phyloP scores from a whole-genome alignment of 768 basidiomycete species.

The Plicaturopsis crispa region DNA sequence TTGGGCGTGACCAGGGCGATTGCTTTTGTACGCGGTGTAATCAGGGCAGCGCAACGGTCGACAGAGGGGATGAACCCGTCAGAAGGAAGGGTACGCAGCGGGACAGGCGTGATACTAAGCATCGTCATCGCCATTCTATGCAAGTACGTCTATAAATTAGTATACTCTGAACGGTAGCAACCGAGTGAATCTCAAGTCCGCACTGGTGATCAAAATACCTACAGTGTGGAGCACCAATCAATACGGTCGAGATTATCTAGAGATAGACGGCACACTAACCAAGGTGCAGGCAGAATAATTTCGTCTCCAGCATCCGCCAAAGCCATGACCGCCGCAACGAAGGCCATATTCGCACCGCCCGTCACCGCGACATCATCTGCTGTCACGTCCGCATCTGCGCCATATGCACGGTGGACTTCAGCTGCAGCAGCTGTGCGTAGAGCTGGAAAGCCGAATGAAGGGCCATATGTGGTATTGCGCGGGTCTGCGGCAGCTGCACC shows the following conservation, averaged over 20 bases:
- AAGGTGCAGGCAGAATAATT: conserved; percentile 65
- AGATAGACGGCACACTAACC: conserved; percentile 28
- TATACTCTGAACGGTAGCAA: conserved; percentile 1
- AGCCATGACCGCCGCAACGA: conserved; percentile 51
- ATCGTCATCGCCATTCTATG: conserved; percentile 60
- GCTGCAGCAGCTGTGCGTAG: conserved; percentile 44
- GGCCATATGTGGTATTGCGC: conserved; percentile 44
- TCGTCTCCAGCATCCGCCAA: conserved; percentile 67
- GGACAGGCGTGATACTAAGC: conserved; percentile 51
- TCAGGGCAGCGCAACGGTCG: conserved; percentile 37
- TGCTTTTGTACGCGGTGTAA: conserved; percentile 54
- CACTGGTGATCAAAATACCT: conserved; percentile 68
- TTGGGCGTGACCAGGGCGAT: conserved; percentile 75
- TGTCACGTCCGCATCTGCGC: conserved; percentile 35
- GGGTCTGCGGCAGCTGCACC: conserved; percentile 34
- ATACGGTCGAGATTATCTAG: not conserved
- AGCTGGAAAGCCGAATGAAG: conserved; percentile 47
- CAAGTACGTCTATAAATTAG: conserved; percentile 1
- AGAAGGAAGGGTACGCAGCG: conserved; percentile 40
- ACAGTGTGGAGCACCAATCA: not conserved
- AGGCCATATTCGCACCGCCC: conserved; percentile 69
- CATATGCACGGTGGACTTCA: conserved; percentile 60
- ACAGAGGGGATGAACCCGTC: conserved; percentile 57
- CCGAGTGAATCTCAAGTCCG: conserved; percentile 11
- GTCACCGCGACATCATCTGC: conserved; percentile 59